These are phyloP conservation scores for Ustilago trichophora DNA, from an alignment of 1,284 basidiomycete species.

Conservation along the genomic window DNA sequence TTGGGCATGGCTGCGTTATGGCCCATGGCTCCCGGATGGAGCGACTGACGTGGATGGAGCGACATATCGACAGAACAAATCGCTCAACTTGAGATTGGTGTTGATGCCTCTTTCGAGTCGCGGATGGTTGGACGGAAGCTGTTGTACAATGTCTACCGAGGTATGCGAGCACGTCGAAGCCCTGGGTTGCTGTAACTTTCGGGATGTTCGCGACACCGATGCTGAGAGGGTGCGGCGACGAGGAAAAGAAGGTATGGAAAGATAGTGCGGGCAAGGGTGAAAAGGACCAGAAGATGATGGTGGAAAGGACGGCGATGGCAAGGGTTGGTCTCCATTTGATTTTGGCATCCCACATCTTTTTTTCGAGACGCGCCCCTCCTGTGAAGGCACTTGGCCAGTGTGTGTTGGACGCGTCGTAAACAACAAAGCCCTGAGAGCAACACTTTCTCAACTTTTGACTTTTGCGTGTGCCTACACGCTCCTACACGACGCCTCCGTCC, in stretches of 20 bases:
- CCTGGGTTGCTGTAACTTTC: no score
- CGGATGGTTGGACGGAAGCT: no score
- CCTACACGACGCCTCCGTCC: no score
- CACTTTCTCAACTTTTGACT: no score
- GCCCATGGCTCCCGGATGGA: slow-evolving; percentile 38
- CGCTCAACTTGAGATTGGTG: not conserved
- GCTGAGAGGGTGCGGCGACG: no score
- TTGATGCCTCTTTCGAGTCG: not conserved
- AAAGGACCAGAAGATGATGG: slow-evolving; percentile 1
- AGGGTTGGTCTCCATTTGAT: not conserved
- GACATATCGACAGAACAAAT: slow-evolving; percentile 17
- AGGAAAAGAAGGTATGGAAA: not conserved
- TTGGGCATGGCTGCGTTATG: slow-evolving; percentile 29
- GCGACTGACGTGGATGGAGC: slow-evolving; percentile 44
- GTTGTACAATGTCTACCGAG: no score
- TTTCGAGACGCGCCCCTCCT: slow-evolving; percentile 11
- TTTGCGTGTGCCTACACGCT: no score
- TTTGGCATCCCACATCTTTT: slow-evolving; percentile 6
- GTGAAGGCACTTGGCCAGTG: slow-evolving; percentile 15
- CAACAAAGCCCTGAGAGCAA: not conserved
- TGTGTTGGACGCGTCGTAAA: slow-evolving; percentile 25
- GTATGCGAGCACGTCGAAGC: no score
- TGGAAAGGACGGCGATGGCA: not conserved
- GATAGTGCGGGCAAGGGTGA: not conserved
- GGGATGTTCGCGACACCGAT: no score